Percentiles rank a stretch among this genome's conserved stretches.
Conservation (phyloP, 768 basidiomycete species). For the Neoboletus subvelutipes region DNA sequence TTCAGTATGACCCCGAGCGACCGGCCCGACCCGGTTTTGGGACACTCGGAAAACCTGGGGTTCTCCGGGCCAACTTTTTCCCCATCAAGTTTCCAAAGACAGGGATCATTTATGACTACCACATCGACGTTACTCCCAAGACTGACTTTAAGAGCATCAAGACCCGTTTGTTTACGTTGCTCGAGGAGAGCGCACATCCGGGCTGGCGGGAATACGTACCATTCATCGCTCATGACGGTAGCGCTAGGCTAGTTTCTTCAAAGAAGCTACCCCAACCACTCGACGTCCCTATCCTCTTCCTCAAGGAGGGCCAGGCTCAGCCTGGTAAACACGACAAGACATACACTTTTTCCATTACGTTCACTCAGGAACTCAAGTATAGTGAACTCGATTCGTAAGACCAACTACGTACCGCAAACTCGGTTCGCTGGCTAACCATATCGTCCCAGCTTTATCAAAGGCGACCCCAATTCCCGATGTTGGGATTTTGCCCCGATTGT, state of each 20-base stretch:
- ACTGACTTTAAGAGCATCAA: slow-evolving; percentile 38
- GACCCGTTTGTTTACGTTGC: slow-evolving; percentile 41
- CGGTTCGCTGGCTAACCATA: not conserved
- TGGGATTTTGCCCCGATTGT: slow-evolving; percentile 44
- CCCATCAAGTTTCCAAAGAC: slow-evolving; percentile 40
- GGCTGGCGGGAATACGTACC: slow-evolving; percentile 39
- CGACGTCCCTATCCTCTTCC: slow-evolving; percentile 32
- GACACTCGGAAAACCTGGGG: slow-evolving; percentile 37
- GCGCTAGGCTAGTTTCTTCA: slow-evolving; percentile 42
- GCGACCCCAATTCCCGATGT: slow-evolving; percentile 34
- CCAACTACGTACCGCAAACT: not conserved
- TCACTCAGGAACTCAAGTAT: slow-evolving; percentile 31
- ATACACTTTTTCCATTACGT: slow-evolving; percentile 40
- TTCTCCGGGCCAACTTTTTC: slow-evolving; percentile 53
- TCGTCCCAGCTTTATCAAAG: slow-evolving; percentile 39
- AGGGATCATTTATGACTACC: slow-evolving; percentile 45
- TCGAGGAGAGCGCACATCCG: slow-evolving; percentile 36
- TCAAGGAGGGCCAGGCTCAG: slow-evolving; percentile 40
- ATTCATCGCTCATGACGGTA: slow-evolving; percentile 42
- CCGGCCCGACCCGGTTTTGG: slow-evolving; percentile 51
- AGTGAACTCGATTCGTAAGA: slow-evolving; percentile 36
- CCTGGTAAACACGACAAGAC: slow-evolving; percentile 32
- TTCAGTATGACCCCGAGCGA: slow-evolving; percentile 34
- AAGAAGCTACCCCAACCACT: slow-evolving; percentile 39
- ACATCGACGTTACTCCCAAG: slow-evolving; percentile 37